Base-by-base conservation (phyloP, 371 early-diverging fungal species). In the Nematocida minor region DNA sequence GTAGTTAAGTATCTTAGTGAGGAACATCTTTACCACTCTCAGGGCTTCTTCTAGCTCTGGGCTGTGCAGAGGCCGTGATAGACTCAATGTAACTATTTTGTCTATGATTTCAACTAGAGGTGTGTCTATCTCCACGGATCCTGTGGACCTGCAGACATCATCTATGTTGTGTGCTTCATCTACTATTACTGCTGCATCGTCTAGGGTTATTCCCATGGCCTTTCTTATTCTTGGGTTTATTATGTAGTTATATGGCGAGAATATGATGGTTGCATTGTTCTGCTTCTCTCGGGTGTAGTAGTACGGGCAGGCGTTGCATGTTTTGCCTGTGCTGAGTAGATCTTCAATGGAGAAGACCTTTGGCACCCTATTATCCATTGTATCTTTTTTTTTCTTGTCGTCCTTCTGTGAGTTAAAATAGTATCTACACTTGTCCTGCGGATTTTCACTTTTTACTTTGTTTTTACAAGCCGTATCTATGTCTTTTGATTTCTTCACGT, bases 221-320 rank as follows among this genome's bases (percentile, higher is more conserved):
- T 79, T 70, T 34, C 88, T 63, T 49, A 86, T 85, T 83, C 85
- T 64, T 3, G 90, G 87, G 84, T 93, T 91, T 22, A 94, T 86
- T 0, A 94, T 84, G 80, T 93, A 94, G 79, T 92, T 94, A 84
- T 95, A 95, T 0, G 95, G 95, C 38, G 91, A 88, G 79, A 94
- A 92, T 0, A 93, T 83, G 4, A 95, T 83, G 31, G 92, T 90
- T 7, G 92, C 91, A 2, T 79, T 63, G 20, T 84, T 84, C 7
- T 87, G 83, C 16, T 88, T 22, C 2, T 88, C 87, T 60, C 89
- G 84, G 0, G 91, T 67, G 4, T 90, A 87, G 83, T 86, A 94
- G 81, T 93, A 94, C 0, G 95, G 91, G 55, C 95, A 94, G 0
- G 79, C 79, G 0, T 18, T 80, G 27, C 66, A 79, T 48, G 80